Evolutionary conservation across 352 stramenopile species (phyloP).

Genomic region (Globisporangium spiculum): DNA sequence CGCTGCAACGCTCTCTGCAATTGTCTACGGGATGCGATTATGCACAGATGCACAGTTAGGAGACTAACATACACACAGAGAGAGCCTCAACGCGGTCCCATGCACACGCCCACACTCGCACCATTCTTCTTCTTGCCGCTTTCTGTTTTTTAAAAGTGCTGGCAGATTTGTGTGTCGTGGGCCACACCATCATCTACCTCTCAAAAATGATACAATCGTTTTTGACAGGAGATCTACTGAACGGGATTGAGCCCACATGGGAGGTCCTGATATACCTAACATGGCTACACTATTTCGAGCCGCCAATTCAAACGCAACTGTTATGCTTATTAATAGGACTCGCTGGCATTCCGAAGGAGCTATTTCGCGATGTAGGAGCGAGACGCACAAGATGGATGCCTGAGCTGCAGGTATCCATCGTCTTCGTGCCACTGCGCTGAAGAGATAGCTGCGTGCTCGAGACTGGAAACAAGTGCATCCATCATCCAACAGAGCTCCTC

Average conservation of each 20-base stretch:
- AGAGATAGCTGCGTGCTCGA: neutral
- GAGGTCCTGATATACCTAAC: no score
- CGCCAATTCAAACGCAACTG: neutral
- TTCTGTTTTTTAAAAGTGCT: neutral
- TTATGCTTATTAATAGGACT: neutral
- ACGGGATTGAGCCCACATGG: neutral
- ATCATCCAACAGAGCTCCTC: neutral
- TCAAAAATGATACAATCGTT: neutral
- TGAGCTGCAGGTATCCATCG: neutral
- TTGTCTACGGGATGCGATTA: neutral
- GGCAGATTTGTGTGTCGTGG: conserved; percentile 1
- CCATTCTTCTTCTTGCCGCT: conserved; percentile 8
- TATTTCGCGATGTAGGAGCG: neutral
- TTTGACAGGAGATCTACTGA: conserved; percentile 1
- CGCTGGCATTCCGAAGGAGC: neutral
- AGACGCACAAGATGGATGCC: neutral
- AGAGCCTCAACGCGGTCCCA: neutral
- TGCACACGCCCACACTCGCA: neutral
- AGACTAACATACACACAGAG: neutral
- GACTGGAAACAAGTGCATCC: neutral
- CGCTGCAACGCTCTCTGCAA: conserved; percentile 5
- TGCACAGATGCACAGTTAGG: neutral
- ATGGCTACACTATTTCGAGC: conserved; percentile 9
- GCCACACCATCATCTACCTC: neutral
- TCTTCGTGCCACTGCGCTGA: neutral